Conservation (phyloP, 768 basidiomycete genomes). For the Collybiopsis luxurians region DNA sequence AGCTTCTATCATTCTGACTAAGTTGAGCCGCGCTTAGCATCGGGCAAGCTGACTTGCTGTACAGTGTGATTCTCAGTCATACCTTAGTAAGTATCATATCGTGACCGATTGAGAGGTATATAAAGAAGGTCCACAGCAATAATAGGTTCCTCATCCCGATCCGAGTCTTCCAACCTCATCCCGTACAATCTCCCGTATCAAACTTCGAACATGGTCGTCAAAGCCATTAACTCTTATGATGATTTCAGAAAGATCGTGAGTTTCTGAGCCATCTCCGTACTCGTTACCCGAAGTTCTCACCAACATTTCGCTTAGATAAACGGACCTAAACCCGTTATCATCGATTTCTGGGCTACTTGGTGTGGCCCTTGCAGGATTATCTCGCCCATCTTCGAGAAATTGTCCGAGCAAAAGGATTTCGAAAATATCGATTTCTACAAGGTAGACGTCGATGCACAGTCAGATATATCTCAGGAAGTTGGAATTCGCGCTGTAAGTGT, state of each 20-base stretch:
- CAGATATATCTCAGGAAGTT: constrained; percentile 52
- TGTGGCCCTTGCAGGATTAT: constrained; percentile 70
- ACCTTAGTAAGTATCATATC: not conserved
- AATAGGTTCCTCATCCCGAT: not conserved
- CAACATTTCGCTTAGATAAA: constrained; percentile 35
- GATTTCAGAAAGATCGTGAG: constrained; percentile 47
- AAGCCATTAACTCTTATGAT: constrained; percentile 27
- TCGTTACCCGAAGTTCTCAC: too few relatives aligned
- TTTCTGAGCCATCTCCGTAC: too few relatives aligned
- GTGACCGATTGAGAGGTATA: not conserved
- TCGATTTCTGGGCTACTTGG: constrained; percentile 82
- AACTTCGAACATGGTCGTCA: constrained; percentile 34
- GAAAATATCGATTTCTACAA: constrained; percentile 60
- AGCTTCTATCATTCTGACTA: not conserved
- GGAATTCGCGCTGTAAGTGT: constrained; percentile 59
- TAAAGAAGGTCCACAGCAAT: not conserved
- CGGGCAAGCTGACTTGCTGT: not conserved
- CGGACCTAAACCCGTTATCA: constrained; percentile 36
- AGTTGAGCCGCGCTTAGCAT: not conserved
- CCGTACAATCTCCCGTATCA: not conserved
- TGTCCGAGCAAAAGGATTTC: constrained; percentile 33
- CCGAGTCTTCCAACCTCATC: too few relatives aligned
- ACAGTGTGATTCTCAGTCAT: constrained; percentile 1
- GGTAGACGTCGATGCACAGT: constrained; percentile 65
- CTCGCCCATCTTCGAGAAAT: constrained; percentile 60